Conservation (phyloP, 805 yeast genomes). For the Hanseniaspora guilliermondii region DNA sequence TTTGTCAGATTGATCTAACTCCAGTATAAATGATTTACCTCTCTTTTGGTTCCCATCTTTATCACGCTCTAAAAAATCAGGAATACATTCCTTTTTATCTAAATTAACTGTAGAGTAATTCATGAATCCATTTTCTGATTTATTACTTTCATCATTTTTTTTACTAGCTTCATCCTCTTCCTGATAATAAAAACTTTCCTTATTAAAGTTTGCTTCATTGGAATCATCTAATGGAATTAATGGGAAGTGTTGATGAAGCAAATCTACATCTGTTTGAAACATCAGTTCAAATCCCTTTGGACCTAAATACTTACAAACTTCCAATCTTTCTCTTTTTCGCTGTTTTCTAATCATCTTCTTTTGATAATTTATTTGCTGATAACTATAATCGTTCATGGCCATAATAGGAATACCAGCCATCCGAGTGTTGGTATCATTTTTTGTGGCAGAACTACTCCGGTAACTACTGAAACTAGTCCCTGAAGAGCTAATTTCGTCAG, state of each 20-base stretch:
- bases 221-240: slow-evolving; percentile 23
- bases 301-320: slow-evolving; percentile 19
- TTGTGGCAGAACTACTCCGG: background rate
- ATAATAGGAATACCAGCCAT: background rate
- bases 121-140: slow-evolving; percentile 21
- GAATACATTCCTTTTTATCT: background rate
- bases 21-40: slow-evolving; percentile 4
- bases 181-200: background rate
- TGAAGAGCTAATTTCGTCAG: background rate
- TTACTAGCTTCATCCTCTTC: slow-evolving; percentile 14
- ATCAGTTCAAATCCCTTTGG: slow-evolving; percentile 22
- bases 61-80: slow-evolving; percentile 12
- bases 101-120: background rate
- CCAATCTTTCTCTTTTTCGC: slow-evolving; percentile 46
- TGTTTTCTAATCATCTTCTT: slow-evolving; percentile 79
- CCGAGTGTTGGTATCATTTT: background rate
- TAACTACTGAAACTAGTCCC: background rate
- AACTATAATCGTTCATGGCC: slow-evolving; percentile 29
- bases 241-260: slow-evolving; percentile 25
- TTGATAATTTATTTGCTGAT: slow-evolving; percentile 51
- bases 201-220: slow-evolving; percentile 25
- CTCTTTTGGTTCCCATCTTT: slow-evolving; percentile 18
- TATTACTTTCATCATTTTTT: slow-evolving; percentile 3
- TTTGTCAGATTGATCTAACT: background rate
- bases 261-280: slow-evolving; percentile 18